Conservation (phyloP, 345 rosid species). For the Lepidium africanum region DNA sequence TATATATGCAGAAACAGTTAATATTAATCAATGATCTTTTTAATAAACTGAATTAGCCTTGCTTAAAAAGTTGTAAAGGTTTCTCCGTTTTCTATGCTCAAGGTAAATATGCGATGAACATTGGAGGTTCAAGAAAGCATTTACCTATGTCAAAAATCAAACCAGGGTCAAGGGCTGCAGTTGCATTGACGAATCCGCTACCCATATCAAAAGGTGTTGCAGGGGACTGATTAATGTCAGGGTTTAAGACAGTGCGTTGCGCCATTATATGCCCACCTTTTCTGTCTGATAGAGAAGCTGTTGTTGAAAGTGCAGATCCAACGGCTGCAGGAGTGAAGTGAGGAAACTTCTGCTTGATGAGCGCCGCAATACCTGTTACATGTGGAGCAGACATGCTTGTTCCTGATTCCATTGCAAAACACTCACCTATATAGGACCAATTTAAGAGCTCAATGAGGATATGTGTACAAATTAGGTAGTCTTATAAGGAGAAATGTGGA, state of each 20-base stretch:
- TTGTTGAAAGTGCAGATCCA: constrained; percentile 82
- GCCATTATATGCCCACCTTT: constrained; percentile 81
- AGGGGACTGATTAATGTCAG: constrained; percentile 74
- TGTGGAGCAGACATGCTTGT: constrained; percentile 99
- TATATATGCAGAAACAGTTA: constrained; percentile 19
- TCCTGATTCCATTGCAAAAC: constrained; percentile 89
- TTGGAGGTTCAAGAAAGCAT: constrained; percentile 15
- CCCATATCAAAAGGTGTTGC: constrained; percentile 99
- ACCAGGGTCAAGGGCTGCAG: constrained; percentile 87
- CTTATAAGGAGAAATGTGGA: neutral
- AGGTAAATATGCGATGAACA: neutral
- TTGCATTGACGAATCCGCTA: constrained; percentile 88
- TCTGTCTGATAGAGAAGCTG: constrained; percentile 59
- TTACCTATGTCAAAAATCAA: constrained; percentile 74
- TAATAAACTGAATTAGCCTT: neutral
- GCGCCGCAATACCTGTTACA: constrained; percentile 81
- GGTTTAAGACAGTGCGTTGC: constrained; percentile 71
- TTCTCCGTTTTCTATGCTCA: neutral
- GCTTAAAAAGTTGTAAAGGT: neutral
- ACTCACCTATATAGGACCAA: constrained; percentile 47
- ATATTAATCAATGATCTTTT: neutral
- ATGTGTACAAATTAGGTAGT: too few species aligned
- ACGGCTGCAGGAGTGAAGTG: constrained; percentile 76
- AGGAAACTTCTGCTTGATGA: constrained; percentile 82
- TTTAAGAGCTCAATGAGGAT: too few species aligned